Percentiles rank a stretch among this genome's conserved stretches.
Conservation (phyloP, 768 basidiomycete genomes). For the Clavulina sp. region DNA sequence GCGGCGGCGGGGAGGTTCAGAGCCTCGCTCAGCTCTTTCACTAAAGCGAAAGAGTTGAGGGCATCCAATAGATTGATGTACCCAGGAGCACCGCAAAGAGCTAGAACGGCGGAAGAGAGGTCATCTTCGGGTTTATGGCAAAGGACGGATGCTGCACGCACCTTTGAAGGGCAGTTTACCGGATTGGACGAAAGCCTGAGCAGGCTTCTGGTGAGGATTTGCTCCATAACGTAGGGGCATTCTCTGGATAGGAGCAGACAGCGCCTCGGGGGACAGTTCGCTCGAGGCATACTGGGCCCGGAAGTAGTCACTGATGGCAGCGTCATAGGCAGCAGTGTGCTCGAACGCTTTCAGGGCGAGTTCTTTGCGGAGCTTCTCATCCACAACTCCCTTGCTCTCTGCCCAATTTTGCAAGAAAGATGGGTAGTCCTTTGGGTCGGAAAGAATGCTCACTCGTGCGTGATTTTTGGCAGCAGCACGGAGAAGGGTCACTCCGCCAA, state of each 20-base stretch:
- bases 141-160: slow-evolving; percentile 17
- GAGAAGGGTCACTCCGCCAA: slow-evolving; percentile 93
- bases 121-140: neutral
- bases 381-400: slow-evolving; percentile 55
- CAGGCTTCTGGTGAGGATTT: slow-evolving; percentile 97
- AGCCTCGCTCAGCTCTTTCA: slow-evolving; percentile 80
- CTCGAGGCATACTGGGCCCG: slow-evolving; percentile 83
- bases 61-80: slow-evolving; percentile 98
- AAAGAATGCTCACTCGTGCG: slow-evolving; percentile 74
- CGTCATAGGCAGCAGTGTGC: slow-evolving; percentile 88
- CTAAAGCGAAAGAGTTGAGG: slow-evolving; percentile 90
- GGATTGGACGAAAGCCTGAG: slow-evolving; percentile 81
- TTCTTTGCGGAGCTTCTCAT: slow-evolving; percentile 49
- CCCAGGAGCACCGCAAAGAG: slow-evolving; percentile 83
- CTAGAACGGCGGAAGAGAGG: slow-evolving; percentile 24
- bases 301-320: slow-evolving; percentile 92
- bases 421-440: slow-evolving; percentile 75
- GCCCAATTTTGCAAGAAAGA: slow-evolving; percentile 66
- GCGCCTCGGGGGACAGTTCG: slow-evolving; percentile 42
- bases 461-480: slow-evolving; percentile 99
- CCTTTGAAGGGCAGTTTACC: slow-evolving; percentile 91
- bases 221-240: slow-evolving; percentile 85
- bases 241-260: slow-evolving; percentile 60
- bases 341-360: slow-evolving; percentile 96
- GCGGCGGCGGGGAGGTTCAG: slow-evolving; percentile 86